phyloP scores from a whole-genome alignment of 2,329 filamentous ascomycete species.

The Sclerotinia nivalis region DNA sequence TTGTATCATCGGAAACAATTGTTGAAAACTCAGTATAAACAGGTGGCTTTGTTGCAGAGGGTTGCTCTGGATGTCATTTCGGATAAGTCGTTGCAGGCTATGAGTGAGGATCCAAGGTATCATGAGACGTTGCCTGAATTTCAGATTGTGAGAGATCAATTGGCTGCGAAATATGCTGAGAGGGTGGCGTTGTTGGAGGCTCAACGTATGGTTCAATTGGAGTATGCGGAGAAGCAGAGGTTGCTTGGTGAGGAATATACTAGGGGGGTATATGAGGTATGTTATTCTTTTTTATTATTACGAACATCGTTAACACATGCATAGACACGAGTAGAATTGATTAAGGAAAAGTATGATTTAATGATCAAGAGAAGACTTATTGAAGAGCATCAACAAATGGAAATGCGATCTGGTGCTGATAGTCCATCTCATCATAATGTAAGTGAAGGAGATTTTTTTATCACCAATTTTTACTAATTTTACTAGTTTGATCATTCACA shows the following conservation, averaged over 20 bases:
- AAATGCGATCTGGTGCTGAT: constrained; percentile 25
- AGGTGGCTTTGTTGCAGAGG: constrained; percentile 34
- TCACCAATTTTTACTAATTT: constrained; percentile 22
- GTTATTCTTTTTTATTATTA: constrained; percentile 4
- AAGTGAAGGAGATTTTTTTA: constrained; percentile 25
- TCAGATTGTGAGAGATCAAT: constrained; percentile 28
- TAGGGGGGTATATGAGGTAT: constrained; percentile 32
- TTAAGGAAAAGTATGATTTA: constrained; percentile 28
- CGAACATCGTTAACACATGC: constrained; percentile 22
- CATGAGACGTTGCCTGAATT: constrained; percentile 39
- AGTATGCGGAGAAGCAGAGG: constrained; percentile 24
- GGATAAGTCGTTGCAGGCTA: constrained; percentile 36
- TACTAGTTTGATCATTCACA: constrained; percentile 30
- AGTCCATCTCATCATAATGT: constrained; percentile 34
- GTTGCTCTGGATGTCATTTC: constrained; percentile 33
- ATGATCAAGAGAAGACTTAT: constrained; percentile 32
- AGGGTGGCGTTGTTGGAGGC: constrained; percentile 25
- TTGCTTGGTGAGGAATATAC: constrained; percentile 28
- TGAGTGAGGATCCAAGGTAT: constrained; percentile 33
- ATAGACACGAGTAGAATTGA: constrained; percentile 27
- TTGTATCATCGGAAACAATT: constrained; percentile 37
- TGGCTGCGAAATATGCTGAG: constrained; percentile 31
- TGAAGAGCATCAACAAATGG: constrained; percentile 29
- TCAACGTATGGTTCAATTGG: constrained; percentile 24
- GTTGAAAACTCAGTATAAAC: constrained; percentile 37